These are phyloP conservation scores for Peronospora farinosa DNA, from an alignment of 352 stramenopile genomes.

Conservation along the genomic window DNA sequence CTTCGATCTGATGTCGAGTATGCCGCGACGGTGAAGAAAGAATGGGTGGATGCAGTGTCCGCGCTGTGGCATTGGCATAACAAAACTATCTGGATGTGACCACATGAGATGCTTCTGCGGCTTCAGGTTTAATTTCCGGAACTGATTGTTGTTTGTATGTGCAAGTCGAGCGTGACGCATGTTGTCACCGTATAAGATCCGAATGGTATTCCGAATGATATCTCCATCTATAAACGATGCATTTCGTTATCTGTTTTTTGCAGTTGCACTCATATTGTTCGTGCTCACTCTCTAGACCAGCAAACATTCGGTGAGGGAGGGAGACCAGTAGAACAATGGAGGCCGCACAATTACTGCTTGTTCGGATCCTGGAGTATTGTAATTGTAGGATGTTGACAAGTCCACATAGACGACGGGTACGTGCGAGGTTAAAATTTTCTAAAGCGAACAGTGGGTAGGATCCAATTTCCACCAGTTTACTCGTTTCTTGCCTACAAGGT, in stretches of 20 bases:
- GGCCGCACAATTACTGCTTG: no score
- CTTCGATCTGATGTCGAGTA: constrained; percentile 55
- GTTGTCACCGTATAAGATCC: constrained; percentile 7
- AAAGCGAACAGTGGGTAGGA: no score
- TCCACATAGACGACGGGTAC: no score
- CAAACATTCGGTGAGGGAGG: neutral
- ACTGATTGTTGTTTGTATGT: neutral
- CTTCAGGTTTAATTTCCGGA: constrained; percentile 12
- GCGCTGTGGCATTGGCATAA: no score
- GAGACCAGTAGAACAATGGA: no score
- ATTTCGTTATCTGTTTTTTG: constrained; percentile 3
- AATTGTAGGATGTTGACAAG: no score
- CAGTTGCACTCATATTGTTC: constrained; percentile 1
- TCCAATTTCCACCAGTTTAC: no score
- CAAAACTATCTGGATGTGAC: no score
- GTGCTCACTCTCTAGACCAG: neutral
- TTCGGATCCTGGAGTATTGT: no score
- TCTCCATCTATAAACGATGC: constrained; percentile 18
- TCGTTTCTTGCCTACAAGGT: no score
- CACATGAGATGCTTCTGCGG: constrained; percentile 29
- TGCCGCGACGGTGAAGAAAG: constrained; percentile 21
- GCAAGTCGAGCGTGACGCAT: neutral
- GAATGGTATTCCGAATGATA: constrained; percentile 4
- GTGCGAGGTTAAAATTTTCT: no score
- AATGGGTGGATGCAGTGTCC: no score